Evolutionary conservation across 108 stramenopile genomes (phyloP).

Genomic region (Stephanodiscus minutulus): DNA sequence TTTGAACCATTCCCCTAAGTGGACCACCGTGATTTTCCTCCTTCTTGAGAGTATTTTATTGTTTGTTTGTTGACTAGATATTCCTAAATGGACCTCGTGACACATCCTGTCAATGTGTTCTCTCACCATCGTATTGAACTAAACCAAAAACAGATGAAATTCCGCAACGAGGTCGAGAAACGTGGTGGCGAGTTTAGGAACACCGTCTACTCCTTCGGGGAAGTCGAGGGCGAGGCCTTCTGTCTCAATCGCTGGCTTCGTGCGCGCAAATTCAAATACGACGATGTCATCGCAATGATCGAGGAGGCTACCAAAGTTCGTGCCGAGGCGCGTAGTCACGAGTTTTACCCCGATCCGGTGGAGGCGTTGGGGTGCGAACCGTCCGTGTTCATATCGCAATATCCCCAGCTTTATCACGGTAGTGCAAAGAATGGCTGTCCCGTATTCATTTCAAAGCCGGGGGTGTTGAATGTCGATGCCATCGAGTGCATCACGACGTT

Average conservation of each 20-base stretch:
- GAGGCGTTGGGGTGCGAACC: conserved; percentile 69
- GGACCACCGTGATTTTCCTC: too few species aligned
- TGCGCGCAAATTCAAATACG: conserved; percentile 50
- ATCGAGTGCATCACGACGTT: conserved; percentile 85
- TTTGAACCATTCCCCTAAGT: too few species aligned
- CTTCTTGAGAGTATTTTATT: background rate
- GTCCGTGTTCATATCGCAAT: conserved; percentile 69
- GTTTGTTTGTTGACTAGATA: background rate
- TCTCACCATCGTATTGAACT: background rate
- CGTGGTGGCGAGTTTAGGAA: conserved; percentile 50
- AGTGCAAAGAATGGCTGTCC: conserved; percentile 77
- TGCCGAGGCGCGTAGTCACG: conserved; percentile 55
- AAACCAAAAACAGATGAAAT: conserved; percentile 42
- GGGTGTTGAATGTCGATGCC: conserved; percentile 74
- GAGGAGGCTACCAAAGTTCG: conserved; percentile 76
- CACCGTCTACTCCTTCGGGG: conserved; percentile 51
- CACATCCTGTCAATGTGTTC: background rate
- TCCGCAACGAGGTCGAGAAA: conserved; percentile 52
- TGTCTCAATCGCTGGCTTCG: conserved; percentile 51
- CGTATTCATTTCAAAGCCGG: conserved; percentile 84
- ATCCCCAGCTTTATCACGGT: conserved; percentile 83
- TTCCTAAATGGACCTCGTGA: background rate
- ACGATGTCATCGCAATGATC: conserved; percentile 82
- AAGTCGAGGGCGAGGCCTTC: conserved; percentile 49
- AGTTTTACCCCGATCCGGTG: conserved; percentile 78